Conservation (phyloP, 2,329 filamentous ascomycete species). For the Tolypocladium capitatum region DNA sequence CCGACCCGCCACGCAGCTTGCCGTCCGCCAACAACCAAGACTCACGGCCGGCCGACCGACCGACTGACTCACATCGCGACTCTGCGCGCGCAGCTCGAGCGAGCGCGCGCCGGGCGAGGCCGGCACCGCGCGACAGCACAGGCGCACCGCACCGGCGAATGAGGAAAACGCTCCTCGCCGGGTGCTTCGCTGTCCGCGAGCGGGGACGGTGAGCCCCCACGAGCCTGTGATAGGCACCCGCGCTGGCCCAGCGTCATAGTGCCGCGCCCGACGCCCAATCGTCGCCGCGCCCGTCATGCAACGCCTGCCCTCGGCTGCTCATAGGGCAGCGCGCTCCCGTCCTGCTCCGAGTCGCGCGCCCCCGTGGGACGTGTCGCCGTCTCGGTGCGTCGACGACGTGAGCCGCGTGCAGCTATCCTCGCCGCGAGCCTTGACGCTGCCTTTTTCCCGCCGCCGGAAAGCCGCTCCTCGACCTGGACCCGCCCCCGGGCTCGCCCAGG, state of each 20-base stretch:
- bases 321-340: conserved; percentile 1
- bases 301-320: neutral
- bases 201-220: neutral
- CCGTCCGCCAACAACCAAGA: neutral
- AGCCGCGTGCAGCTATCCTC: neutral
- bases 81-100: neutral
- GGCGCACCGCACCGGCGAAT: too few species aligned
- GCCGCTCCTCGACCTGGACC: neutral
- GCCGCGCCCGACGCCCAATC: conserved; percentile 1
- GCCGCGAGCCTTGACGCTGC: neutral
- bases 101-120: neutral
- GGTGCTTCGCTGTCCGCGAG: neutral
- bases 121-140: too few species aligned
- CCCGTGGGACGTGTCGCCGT: neutral
- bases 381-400: neutral
- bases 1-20: neutral
- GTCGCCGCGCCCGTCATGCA: conserved; percentile 3
- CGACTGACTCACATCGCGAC: neutral
- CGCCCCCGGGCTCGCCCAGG: neutral
- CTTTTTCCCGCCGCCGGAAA: neutral
- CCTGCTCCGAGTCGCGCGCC: neutral
- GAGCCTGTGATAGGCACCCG: neutral
- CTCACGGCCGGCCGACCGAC: neutral
- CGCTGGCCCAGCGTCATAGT: neutral
- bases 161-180: too few species aligned